A percentile compares a stretch with the other conserved stretches of the same genome.
Conservation (phyloP, 2,329 filamentous ascomycete species). For the Ascocoryne sarcoides region DNA sequence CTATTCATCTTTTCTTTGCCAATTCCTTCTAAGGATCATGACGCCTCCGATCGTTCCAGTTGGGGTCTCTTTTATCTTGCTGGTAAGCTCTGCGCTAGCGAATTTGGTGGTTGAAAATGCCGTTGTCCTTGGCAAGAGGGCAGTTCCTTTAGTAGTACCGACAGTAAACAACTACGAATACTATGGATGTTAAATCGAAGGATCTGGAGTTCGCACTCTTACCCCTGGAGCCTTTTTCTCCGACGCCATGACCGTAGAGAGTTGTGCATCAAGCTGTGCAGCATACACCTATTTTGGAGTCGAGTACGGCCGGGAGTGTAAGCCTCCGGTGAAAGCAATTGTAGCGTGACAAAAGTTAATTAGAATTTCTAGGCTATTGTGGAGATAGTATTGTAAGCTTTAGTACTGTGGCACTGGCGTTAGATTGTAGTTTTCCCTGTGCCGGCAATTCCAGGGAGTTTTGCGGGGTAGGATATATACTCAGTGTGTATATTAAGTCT, state of each 20-base stretch:
- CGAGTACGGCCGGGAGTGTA: conserved; percentile 29
- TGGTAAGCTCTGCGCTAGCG: too few relatives aligned
- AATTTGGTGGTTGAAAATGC: too few relatives aligned
- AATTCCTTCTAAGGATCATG: too few relatives aligned
- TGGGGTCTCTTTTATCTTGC: too few relatives aligned
- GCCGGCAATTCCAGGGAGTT: conserved; percentile 22
- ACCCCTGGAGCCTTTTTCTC: conserved; percentile 10
- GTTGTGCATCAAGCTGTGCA: conserved; percentile 23
- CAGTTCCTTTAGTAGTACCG: too few relatives aligned
- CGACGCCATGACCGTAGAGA: conserved; percentile 22
- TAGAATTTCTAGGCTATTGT: conserved; percentile 17
- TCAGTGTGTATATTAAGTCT: conserved; percentile 16
- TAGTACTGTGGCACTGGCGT: background rate
- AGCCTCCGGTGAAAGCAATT: background rate
- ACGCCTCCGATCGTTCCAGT: too few relatives aligned
- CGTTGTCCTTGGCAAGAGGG: too few relatives aligned
- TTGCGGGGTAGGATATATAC: conserved; percentile 21
- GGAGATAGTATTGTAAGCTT: conserved; percentile 8
- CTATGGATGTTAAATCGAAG: conserved; percentile 29
- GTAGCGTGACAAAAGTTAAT: background rate
- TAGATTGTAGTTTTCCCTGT: conserved; percentile 19
- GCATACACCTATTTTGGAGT: conserved; percentile 26
- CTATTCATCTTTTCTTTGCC: too few relatives aligned
- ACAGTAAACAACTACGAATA: too few relatives aligned
- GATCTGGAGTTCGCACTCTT: conserved; percentile 21